Conservation (phyloP, 140 eudicot genomes). For the Flaveria floridana region DNA sequence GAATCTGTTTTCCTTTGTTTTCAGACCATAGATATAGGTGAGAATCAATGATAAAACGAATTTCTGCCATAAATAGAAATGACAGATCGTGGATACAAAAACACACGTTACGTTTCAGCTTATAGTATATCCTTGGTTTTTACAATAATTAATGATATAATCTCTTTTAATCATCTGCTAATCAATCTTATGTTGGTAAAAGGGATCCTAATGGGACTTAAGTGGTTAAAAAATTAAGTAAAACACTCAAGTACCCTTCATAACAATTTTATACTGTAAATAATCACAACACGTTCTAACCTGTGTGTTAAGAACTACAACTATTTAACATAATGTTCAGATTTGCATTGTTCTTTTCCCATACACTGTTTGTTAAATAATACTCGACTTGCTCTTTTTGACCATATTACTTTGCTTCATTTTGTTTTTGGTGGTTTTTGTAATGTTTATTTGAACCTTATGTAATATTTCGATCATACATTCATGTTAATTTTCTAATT, state of each 20-base stretch:
- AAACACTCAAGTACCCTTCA: neutral
- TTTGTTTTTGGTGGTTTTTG: neutral
- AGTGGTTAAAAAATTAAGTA: neutral
- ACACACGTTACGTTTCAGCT: neutral
- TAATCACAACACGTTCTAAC: neutral
- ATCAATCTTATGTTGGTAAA: neutral
- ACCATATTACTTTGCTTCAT: neutral
- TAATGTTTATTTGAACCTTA: conserved; percentile 5
- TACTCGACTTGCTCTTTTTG: neutral
- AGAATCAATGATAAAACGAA: neutral
- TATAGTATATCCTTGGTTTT: neutral
- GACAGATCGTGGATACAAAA: conserved; percentile 7
- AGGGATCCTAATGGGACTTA: neutral
- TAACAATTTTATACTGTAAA: neutral
- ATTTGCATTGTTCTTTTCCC: neutral
- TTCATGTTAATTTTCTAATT: neutral
- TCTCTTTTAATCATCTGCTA: neutral
- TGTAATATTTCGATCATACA: neutral
- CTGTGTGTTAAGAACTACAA: neutral
- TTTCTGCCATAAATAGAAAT: neutral
- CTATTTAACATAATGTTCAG: neutral
- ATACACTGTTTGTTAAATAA: neutral
- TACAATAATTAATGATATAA: neutral
- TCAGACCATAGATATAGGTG: neutral
- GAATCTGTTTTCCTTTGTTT: neutral